phyloP scores from a whole-genome alignment of 148 eudicot species.

The Vaccinium vitisidaea region DNA sequence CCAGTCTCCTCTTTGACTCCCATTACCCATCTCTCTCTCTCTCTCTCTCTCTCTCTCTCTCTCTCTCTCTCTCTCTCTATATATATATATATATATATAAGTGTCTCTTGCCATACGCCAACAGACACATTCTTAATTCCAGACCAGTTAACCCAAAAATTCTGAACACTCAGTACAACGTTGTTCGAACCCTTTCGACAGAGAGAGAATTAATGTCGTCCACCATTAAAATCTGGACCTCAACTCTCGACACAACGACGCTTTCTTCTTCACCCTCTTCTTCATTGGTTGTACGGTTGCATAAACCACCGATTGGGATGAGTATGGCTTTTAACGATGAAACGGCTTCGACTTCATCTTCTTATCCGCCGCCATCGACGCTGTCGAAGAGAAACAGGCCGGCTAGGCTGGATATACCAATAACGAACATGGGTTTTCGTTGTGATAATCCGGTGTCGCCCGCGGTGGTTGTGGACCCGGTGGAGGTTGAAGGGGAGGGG shows the following conservation, averaged over 20 bases:
- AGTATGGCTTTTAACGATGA: conserved; percentile 22
- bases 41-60: background rate
- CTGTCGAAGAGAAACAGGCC: conserved; percentile 78
- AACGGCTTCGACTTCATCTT: conserved; percentile 18
- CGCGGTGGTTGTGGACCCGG: conserved; percentile 14
- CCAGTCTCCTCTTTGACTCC: background rate
- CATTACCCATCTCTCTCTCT: too few relatives aligned
- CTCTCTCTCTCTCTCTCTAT: background rate
- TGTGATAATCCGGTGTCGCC: too few relatives aligned
- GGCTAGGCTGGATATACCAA: conserved; percentile 63
- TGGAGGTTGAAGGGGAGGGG: conserved; percentile 57
- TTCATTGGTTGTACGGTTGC: conserved; percentile 27
- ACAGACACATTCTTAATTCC: background rate
- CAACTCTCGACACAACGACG: conserved; percentile 34
- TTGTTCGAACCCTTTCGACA: background rate
- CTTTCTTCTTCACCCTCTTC: conserved; percentile 33
- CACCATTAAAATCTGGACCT: conserved; percentile 56
- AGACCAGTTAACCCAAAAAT: background rate
- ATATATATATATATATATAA: too few relatives aligned
- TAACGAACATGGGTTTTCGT: conserved; percentile 28
- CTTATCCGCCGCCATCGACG: conserved; percentile 38
- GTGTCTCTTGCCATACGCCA: background rate
- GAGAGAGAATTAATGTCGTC: conserved; percentile 31
- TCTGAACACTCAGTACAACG: background rate
- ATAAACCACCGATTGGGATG: conserved; percentile 31